A percentile compares a stretch with the other conserved stretches of the same genome.
Evolutionary conservation across 2,329 filamentous ascomycete species (phyloP).

Genomic region (Corynespora cassiicola): DNA sequence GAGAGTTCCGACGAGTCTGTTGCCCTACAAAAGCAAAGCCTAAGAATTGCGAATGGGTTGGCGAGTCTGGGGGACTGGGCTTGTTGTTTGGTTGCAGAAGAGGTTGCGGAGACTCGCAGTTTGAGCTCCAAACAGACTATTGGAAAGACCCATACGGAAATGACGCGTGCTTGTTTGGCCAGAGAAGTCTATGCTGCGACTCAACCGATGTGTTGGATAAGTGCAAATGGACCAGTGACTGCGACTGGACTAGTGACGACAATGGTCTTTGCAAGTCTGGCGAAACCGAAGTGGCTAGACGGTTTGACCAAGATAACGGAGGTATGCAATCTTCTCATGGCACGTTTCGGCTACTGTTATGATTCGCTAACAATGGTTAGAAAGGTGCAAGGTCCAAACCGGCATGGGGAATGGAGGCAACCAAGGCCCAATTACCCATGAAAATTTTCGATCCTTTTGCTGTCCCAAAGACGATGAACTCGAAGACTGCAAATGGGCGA

Average conservation of each 20-base stretch:
- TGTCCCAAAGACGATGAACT: too few species aligned
- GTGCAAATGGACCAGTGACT: conserved; percentile 2
- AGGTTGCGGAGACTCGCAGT: not conserved
- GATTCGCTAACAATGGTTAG: too few species aligned
- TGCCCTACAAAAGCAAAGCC: too few species aligned
- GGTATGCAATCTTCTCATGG: too few species aligned
- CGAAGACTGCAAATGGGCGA: too few species aligned
- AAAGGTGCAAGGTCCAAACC: too few species aligned
- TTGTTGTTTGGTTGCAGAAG: not conserved
- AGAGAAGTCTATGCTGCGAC: conserved; percentile 2
- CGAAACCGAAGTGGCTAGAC: not conserved
- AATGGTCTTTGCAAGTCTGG: conserved; percentile 1
- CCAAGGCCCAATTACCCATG: too few species aligned
- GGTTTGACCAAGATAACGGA: conserved; percentile 1
- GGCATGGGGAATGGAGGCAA: too few species aligned
- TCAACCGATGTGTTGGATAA: not conserved
- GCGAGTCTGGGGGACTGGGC: not conserved
- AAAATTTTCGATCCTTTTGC: too few species aligned
- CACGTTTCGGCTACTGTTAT: too few species aligned
- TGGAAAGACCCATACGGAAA: not conserved
- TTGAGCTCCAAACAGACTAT: not conserved
- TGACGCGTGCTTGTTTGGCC: not conserved
- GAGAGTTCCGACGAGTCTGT: too few species aligned
- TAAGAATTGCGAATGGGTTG: conserved; percentile 4
- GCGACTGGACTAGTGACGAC: not conserved